Evolutionary conservation across 192 early-diverging fungal genomes (phyloP), one percentile per base, ranked within the genome.

Genomic region (Coemansia sp.): DNA sequence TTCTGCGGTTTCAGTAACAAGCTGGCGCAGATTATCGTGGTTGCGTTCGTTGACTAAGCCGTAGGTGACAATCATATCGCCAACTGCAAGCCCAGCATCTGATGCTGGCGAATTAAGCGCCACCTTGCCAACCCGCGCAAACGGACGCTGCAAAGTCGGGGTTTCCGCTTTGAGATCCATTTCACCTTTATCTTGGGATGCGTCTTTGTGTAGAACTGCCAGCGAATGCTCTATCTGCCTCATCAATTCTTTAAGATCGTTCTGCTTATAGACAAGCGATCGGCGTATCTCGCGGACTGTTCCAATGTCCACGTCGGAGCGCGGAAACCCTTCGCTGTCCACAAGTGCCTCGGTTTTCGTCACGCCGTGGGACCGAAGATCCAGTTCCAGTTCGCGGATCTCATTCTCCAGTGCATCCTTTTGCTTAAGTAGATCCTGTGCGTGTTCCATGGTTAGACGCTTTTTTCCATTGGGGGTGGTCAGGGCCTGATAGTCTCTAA

Each of bases 231-330:
- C 88, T 41, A 92, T 86, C 16, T 87, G 64, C 4, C 40, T 56
- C 87, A 89, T 89, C 11, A 86, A 65, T 4, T 43, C 81, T 63
- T 72, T 83, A 15, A 86, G 72, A 66, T 91, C 90, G 69, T 87
- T 89, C 39, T 84, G 81, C 56, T 76, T 76, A 69, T 70, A 72
- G 23, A 86, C 81, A 47, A 90, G 84, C 61, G 64, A 40, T 21
- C 72, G 67, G 19, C 90, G 81, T 9, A 84, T 72, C 53, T 85
- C 63, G 47, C 88, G 82, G 16, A 92, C 71, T 6, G 79, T 72
- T 32, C 77, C 81, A 19, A 92, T 81, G 67, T 92, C 91, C 4
- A 92, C 77, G 67, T 92, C 91, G 3, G 82, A 42, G 26, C 91
- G 86, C 9, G 91, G 91, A 64, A 89, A 92, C 13, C 89, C 89